A percentile compares a stretch with the other conserved stretches of the same genome.
These are phyloP conservation scores for Lachnellula cervina DNA, from an alignment of 2,329 filamentous ascomycete species.

Conservation along the genomic window DNA sequence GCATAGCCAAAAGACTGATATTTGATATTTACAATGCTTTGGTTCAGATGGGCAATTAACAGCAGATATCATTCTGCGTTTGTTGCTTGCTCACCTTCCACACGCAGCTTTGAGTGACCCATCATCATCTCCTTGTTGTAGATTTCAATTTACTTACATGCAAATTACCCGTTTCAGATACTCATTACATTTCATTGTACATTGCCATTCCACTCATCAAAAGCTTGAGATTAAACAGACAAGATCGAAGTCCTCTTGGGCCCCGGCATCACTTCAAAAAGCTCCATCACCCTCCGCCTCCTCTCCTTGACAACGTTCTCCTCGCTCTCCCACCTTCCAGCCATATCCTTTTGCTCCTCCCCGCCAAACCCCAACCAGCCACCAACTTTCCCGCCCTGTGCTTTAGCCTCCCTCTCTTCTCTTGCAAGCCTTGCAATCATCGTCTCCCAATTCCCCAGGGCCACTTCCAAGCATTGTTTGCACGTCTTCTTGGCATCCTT, in stretches of 20 bases:
- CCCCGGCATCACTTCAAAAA: slow-evolving; percentile 14
- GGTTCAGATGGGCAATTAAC: not conserved
- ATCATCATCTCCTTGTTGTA: too few relatives aligned
- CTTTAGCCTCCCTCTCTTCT: slow-evolving; percentile 31
- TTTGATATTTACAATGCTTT: too few relatives aligned
- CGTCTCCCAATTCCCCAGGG: slow-evolving; percentile 73
- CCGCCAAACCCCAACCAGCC: slow-evolving; percentile 29
- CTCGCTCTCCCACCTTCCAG: slow-evolving; percentile 34
- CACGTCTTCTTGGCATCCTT: slow-evolving; percentile 54
- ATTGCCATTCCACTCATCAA: not conserved
- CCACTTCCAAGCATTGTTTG: slow-evolving; percentile 69
- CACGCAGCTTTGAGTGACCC: not conserved
- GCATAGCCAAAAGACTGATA: too few relatives aligned
- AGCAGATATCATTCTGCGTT: too few relatives aligned
- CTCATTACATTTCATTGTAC: too few relatives aligned
- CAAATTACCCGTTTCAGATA: too few relatives aligned
- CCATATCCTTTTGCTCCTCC: slow-evolving; percentile 17
- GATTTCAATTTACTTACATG: too few relatives aligned
- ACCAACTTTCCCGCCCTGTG: slow-evolving; percentile 6
- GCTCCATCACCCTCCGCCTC: slow-evolving; percentile 21
- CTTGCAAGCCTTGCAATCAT: slow-evolving; percentile 65
- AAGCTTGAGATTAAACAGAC: not conserved
- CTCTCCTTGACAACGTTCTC: slow-evolving; percentile 30
- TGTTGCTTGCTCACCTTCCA: not conserved
- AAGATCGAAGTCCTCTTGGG: not conserved